Base-by-base conservation (phyloP, 352 stramenopile genomes). In the Phytophthora fragariaefolia region DNA sequence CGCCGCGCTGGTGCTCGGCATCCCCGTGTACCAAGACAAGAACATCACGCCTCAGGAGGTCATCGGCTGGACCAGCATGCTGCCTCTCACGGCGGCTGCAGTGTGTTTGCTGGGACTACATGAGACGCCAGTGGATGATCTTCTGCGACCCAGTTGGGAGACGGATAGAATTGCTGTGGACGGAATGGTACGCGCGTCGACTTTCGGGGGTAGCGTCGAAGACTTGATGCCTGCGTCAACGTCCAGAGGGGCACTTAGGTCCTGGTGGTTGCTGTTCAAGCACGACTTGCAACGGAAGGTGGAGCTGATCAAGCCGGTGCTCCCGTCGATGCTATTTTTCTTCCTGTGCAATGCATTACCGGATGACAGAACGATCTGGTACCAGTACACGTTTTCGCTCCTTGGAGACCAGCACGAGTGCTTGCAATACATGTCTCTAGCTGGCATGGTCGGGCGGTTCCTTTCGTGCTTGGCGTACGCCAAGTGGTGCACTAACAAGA, bases 311-410 rank as follows among this genome's bases (percentile, higher is more conserved):
- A 61, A 64, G 38, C 84, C 84, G 6, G 73, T 93, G 13, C 51
- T 90, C 24, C 84, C 86, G 3, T 79, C 80, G 4, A 91, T 95
- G 82, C 36, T 90, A 34, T 95, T 95, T 72, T 93, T 95, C 71
- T 92, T 88, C 38, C 66, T 95, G 24, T 95, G 79, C 57, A 92
- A 82, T 47, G 85, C 87, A 23, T 67, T 93, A 1, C 87, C 86
- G 0, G 66, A 52, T 5, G 87, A 90, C 43, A 82, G 85, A 26
- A 85, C 68, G 1, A 68, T 93, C 26, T 95, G 87, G 87, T 93
- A 92, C 64, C 87, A 95, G 73, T 95, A 95, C 75, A 88, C 74
- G 58, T 93, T 76, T 60, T 78, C 72, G 46, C 63, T 95, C 38
- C 76, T 93, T 0, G 62, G 65, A 17, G 68, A 90, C 49, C 55